phyloP scores from a whole-genome alignment of 805 yeast species.

The Citeromyces matritensis region DNA sequence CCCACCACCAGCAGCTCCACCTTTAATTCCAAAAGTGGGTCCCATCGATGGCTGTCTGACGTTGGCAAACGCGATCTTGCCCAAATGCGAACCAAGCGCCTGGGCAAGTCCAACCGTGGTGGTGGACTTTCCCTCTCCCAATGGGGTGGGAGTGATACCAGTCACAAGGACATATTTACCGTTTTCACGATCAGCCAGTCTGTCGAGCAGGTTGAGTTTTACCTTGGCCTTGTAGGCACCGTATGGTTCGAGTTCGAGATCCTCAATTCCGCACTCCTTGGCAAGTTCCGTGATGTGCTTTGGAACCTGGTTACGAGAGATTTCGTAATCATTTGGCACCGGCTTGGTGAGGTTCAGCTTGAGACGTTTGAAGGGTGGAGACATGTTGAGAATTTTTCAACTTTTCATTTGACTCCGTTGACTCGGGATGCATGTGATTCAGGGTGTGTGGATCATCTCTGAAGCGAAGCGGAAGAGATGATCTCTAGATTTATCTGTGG shows the following conservation, averaged over 20 bases:
- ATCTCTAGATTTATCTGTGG: too few species aligned
- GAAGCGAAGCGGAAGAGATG: too few species aligned
- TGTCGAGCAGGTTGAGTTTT: constrained; percentile 49
- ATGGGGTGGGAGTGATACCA: constrained; percentile 96
- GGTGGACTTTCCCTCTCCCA: constrained; percentile 96
- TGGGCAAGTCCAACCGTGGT: constrained; percentile 96
- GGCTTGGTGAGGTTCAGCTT: constrained; percentile 29
- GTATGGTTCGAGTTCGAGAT: constrained; percentile 70
- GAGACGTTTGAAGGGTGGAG: constrained; percentile 18
- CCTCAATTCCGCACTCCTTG: constrained; percentile 64
- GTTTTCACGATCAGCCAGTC: constrained; percentile 45
- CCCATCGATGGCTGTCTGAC: constrained; percentile 99
- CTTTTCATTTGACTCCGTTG: too few species aligned
- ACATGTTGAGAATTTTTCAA: constrained; percentile 6
- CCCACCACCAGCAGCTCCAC: constrained; percentile 99
- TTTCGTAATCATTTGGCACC: constrained; percentile 84
- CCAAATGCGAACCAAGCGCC: constrained; percentile 84
- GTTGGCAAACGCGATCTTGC: constrained; percentile 75
- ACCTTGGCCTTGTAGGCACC: constrained; percentile 90
- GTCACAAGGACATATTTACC: constrained; percentile 89
- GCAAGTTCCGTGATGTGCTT: constrained; percentile 69
- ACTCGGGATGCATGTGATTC: too few species aligned
- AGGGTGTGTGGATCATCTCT: too few species aligned
- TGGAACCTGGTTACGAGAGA: constrained; percentile 81
- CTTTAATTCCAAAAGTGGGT: constrained; percentile 96